phyloP scores from a whole-genome alignment of 2,329 filamentous ascomycete genomes.

The Beauveria pseudobassiana region DNA sequence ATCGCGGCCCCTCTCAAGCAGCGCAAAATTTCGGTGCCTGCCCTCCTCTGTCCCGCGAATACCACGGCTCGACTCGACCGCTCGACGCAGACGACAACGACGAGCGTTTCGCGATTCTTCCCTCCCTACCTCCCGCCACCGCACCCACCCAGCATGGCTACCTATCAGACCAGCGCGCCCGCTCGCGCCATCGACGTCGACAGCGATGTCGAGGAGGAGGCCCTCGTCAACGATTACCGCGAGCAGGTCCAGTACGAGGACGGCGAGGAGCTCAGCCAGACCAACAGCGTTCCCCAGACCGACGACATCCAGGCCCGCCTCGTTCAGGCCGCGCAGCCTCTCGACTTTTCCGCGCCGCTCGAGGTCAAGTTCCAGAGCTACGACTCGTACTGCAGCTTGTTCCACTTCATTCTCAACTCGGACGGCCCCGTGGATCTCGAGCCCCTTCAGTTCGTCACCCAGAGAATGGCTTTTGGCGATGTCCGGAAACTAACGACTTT shows the following conservation, averaged over 20 bases:
- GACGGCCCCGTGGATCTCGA: conserved; percentile 98
- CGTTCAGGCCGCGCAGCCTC: conserved; percentile 81
- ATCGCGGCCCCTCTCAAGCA: conserved; percentile 20
- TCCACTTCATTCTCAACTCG: conserved; percentile 98
- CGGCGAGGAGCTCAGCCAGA: conserved; percentile 70
- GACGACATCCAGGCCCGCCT: conserved; percentile 93
- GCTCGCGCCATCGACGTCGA: conserved; percentile 63
- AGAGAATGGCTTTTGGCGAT: not conserved
- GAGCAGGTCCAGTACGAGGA: conserved; percentile 95
- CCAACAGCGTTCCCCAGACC: conserved; percentile 63
- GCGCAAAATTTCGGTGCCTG: conserved; percentile 30
- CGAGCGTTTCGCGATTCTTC: conserved; percentile 13
- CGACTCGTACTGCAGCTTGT: conserved; percentile 98
- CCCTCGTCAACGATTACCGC: conserved; percentile 88
- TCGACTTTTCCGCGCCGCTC: conserved; percentile 92
- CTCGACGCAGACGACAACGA: conserved; percentile 20
- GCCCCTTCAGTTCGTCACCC: conserved; percentile 74
- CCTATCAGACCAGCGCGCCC: conserved; percentile 54
- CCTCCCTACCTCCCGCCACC: not conserved
- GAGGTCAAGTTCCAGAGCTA: conserved; percentile 98
- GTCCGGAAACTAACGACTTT: conserved; percentile 9
- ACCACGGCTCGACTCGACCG: not conserved
- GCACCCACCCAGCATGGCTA: conserved; percentile 42
- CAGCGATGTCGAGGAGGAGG: conserved; percentile 94
- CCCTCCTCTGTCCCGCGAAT: conserved; percentile 15